Conservation (phyloP, 768 basidiomycete species). For the Butyriboletus loyo region DNA sequence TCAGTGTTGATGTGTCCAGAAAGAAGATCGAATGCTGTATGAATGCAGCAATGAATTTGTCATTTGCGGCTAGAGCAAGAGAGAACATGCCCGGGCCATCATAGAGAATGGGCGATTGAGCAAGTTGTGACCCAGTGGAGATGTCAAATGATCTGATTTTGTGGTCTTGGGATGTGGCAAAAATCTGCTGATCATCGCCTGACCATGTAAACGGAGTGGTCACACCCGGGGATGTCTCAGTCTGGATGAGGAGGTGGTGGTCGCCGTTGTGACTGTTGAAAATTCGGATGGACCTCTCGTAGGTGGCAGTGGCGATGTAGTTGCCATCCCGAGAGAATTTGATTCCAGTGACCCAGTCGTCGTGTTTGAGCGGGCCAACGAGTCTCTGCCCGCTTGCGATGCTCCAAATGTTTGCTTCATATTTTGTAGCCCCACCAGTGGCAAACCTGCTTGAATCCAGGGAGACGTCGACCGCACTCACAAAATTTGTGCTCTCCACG, state of each 20-base stretch:
- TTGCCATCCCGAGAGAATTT: background rate
- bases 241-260: background rate
- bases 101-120: background rate
- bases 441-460: background rate
- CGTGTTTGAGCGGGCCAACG: background rate
- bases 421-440: background rate
- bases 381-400: background rate
- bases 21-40: background rate
- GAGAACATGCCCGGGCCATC: background rate
- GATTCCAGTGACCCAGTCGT: background rate
- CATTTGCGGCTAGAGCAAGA: background rate
- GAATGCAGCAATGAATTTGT: background rate
- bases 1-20: background rate
- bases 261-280: background rate
- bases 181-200: background rate
- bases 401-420: background rate
- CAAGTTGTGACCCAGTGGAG: background rate
- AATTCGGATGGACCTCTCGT: rapidly evolving
- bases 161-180: background rate
- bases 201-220: background rate
- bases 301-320: background rate
- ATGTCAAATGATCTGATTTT: background rate
- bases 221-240: no score
- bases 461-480: background rate
- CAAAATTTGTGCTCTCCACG: background rate